Percentiles rank a stretch among this genome's conserved stretches.
phyloP scores from a whole-genome alignment of 2,329 filamentous ascomycete species.

The Moelleriella libera region DNA sequence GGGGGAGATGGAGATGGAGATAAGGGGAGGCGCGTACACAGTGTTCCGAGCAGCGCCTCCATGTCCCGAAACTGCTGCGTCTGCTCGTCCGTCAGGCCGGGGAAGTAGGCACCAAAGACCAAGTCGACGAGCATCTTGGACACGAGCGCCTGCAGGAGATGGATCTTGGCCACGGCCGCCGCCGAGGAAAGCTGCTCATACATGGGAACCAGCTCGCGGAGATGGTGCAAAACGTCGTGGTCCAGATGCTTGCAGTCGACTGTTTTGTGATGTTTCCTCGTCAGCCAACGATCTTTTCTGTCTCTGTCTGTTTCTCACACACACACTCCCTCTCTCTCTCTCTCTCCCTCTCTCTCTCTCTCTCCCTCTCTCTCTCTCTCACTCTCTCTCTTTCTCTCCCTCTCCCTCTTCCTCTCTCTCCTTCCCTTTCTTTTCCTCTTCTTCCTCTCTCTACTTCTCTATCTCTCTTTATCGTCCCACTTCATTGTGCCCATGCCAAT shows the following conservation, averaged over 20 bases:
- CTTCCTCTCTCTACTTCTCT: too few species aligned
- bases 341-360: too few species aligned
- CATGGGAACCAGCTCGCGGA: slow-evolving; percentile 38
- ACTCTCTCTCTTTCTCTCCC: too few species aligned
- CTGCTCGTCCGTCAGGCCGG: slow-evolving; percentile 43
- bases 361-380: too few species aligned
- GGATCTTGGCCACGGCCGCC: slow-evolving; percentile 40
- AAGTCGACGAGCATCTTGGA: slow-evolving; percentile 44
- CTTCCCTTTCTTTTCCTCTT: too few species aligned
- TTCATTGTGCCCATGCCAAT: too few species aligned
- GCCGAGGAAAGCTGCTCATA: slow-evolving; percentile 39
- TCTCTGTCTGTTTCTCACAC: too few species aligned
- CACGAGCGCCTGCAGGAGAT: slow-evolving; percentile 48
- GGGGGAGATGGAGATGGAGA: background rate
- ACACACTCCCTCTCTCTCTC: too few species aligned
- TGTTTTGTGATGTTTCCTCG: too few species aligned
- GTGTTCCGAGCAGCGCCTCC: slow-evolving; percentile 26
- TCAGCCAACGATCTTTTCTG: slow-evolving; percentile 11
- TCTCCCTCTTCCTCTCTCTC: too few species aligned
- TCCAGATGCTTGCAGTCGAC: too few species aligned
- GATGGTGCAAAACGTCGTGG: background rate
- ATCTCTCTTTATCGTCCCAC: too few species aligned
- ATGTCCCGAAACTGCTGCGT: slow-evolving; percentile 33
- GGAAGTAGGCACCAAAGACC: slow-evolving; percentile 49
- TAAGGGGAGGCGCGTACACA: background rate